phyloP scores from a whole-genome alignment of 73 alveolate species.

The Tetrahymena malaccensis region DNA sequence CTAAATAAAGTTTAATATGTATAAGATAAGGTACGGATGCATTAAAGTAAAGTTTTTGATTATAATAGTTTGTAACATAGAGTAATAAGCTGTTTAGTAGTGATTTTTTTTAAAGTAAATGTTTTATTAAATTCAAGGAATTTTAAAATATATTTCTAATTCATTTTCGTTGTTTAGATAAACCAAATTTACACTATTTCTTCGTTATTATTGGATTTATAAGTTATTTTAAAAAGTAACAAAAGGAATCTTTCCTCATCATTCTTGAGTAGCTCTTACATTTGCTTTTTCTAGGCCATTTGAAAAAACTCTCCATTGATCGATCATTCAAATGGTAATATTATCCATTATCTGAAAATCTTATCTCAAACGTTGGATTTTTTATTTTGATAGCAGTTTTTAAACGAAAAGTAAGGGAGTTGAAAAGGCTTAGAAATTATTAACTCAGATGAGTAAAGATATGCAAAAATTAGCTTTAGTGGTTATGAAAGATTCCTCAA shows the following conservation, averaged over 20 bases:
- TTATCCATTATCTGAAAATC: background rate
- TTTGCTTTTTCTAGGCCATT: background rate
- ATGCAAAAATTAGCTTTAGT: background rate
- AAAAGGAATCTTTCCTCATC: background rate
- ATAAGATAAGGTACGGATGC: background rate
- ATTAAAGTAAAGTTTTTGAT: background rate
- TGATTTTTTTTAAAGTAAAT: background rate
- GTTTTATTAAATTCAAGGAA: background rate
- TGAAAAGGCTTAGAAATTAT: background rate
- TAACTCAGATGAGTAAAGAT: no score
- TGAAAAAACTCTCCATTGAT: background rate
- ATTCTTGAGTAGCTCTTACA: background rate
- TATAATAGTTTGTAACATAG: background rate
- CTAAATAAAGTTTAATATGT: background rate
- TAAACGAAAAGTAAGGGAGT: background rate
- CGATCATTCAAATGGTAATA: background rate
- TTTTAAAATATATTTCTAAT: background rate
- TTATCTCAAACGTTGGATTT: no score
- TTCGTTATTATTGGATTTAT: background rate
- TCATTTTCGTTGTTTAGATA: background rate
- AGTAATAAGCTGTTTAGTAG: background rate
- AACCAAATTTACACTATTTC: no score
- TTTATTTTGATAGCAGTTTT: no score
- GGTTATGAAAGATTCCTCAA: no score
- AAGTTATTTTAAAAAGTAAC: background rate